Base-by-base conservation (phyloP, 2,329 filamentous ascomycete genomes). In the Epichloe uncinata region DNA sequence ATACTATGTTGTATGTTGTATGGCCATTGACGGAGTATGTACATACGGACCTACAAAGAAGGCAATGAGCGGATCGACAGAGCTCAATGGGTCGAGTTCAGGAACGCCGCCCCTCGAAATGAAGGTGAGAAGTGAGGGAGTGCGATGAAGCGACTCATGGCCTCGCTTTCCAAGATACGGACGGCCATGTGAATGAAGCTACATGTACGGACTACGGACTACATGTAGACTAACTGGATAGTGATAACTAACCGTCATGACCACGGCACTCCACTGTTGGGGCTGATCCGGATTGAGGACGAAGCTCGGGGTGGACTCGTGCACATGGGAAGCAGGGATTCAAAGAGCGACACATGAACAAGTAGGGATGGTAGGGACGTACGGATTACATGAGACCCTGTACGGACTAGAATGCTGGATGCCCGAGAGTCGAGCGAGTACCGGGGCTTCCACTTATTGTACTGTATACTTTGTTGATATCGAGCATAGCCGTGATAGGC, bases 321-420 rank as follows among this genome's bases (percentile, higher is more conserved):
- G 45, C 49, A 50, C 49, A 50, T 50, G 49, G 49, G 36, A 46
- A 35, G 40, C 49, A 47, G 49, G 49, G 40, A 50, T 50, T 22
- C 9, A 16, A 30, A n/a, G 16, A 34, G 16, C 16, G 18, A 22
- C 18, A 22, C 18, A n/a, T 42, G 20, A 22, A 33, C 26, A 38
- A 20, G 36, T 34, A 40, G 12, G 34, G 30, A 26, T 44, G 49
- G 16, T 16, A 16, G 16, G 16, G 16, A 16, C 16, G 16, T 16
- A 16, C 16, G 16, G 16, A 16, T 16, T 42, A 42, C 34, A 45
- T 41, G 26, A 30, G 26, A 30, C 33, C 20, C 40, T 22, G 49
- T 47, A 26, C 6, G 22, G 22, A 7, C 22, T 8, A 33, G 33
- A 40, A 46, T 47, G 9, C 15, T 16, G 33, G 40, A 46, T 47